Conservation (phyloP, 139 green algal genomes). For the Picochlorum sp. region DNA sequence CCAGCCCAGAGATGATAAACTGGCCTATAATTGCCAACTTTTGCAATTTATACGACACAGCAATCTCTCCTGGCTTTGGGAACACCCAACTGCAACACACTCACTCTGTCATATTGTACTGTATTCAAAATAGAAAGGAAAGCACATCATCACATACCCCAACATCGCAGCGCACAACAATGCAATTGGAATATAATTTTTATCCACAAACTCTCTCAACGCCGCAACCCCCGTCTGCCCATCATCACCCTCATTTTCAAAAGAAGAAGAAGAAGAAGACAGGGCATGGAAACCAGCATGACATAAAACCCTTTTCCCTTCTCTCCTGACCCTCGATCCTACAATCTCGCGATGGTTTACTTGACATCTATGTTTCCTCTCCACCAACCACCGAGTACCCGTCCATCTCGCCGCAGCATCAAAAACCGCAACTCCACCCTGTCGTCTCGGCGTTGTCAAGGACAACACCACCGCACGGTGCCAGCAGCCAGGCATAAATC, state of each 20-base stretch:
- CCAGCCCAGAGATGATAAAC: constrained; percentile 42
- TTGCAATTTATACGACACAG: constrained; percentile 23
- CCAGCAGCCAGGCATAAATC: too few species aligned
- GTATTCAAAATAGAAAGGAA: background rate
- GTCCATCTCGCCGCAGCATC: too few species aligned
- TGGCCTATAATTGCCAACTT: constrained; percentile 22
- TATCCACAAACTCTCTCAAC: constrained; percentile 6
- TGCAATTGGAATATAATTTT: background rate
- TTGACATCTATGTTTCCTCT: too few species aligned
- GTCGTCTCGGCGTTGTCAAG: too few species aligned
- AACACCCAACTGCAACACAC: constrained; percentile 15
- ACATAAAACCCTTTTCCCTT: background rate
- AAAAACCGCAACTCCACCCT: too few species aligned
- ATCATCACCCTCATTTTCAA: background rate
- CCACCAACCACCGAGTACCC: too few species aligned
- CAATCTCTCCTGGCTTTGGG: constrained; percentile 18
- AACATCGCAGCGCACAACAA: background rate
- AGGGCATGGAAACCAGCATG: background rate
- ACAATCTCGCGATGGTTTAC: too few species aligned
- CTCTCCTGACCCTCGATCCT: too few species aligned
- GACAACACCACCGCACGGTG: too few species aligned
- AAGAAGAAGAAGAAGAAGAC: background rate
- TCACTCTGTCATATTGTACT: too few species aligned
- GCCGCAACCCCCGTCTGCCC: background rate
- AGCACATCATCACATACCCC: background rate